phyloP scores from a whole-genome alignment of 768 basidiomycete genomes.

The Cubamyces lactineus region DNA sequence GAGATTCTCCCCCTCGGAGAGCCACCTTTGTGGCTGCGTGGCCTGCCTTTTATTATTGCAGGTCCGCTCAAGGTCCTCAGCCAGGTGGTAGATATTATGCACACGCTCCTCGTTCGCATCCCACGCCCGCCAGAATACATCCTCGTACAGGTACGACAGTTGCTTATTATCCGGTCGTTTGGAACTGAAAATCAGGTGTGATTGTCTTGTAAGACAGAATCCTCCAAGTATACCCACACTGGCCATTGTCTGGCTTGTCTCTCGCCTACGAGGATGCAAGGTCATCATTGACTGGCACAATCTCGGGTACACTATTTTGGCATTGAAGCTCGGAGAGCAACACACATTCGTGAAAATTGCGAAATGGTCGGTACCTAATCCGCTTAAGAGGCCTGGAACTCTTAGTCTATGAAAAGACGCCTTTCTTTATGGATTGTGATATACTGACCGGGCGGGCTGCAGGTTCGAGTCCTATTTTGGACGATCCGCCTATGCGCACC shows the following conservation, averaged over 20 bases:
- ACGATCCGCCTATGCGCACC: conserved; percentile 77
- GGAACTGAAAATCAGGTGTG: not conserved
- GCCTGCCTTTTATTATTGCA: conserved; percentile 66
- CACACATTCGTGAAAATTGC: conserved; percentile 78
- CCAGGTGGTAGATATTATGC: conserved; percentile 67
- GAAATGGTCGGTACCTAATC: conserved; percentile 54
- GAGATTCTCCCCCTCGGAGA: conserved; percentile 69
- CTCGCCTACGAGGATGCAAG: conserved; percentile 69
- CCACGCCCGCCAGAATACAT: conserved; percentile 79
- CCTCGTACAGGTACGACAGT: conserved; percentile 73
- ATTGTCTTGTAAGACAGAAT: conserved; percentile 57
- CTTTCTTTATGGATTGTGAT: not conserved
- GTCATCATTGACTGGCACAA: conserved; percentile 99
- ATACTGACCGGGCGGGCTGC: not conserved
- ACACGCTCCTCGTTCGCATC: conserved; percentile 61
- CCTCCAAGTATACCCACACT: conserved; percentile 96
- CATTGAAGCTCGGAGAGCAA: conserved; percentile 69
- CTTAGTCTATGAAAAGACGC: not conserved
- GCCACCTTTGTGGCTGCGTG: conserved; percentile 55
- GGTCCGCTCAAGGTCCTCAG: conserved; percentile 82
- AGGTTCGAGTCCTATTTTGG: conserved; percentile 91
- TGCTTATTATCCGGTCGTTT: conserved; percentile 26
- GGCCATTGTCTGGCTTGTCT: conserved; percentile 78
- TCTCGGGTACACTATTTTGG: conserved; percentile 91
- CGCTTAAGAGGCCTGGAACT: too few species aligned